These are phyloP conservation scores for Globisporangium solare DNA, from an alignment of 352 stramenopile genomes.

Conservation along the genomic window DNA sequence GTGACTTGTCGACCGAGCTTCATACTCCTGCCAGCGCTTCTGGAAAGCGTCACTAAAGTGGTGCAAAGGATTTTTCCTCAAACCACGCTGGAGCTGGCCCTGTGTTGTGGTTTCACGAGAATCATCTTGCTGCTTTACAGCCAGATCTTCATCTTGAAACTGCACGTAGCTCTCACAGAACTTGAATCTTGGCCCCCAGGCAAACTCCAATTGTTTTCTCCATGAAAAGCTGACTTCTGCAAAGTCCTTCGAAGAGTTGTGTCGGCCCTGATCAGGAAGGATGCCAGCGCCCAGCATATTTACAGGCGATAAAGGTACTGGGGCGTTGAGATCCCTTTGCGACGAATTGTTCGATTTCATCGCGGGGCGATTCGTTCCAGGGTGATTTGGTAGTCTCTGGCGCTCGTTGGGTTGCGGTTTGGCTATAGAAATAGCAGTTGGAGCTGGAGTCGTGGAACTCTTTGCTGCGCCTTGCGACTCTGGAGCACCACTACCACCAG, in stretches of 20 bases:
- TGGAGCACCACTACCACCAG: conserved; percentile 10
- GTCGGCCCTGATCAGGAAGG: conserved; percentile 3
- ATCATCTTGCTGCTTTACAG: not conserved
- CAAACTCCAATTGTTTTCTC: conserved; percentile 51
- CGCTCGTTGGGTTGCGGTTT: conserved; percentile 3
- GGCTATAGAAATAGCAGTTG: not conserved
- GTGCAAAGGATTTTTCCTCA: conserved; percentile 33
- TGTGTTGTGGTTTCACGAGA: not conserved
- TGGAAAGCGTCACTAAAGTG: conserved; percentile 47
- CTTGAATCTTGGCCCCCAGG: conserved; percentile 52
- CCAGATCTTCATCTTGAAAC: not conserved
- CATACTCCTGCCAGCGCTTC: conserved; percentile 44
- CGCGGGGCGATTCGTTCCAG: conserved; percentile 1
- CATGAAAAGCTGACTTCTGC: conserved; percentile 37
- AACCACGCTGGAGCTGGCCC: not conserved
- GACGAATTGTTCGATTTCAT: conserved; percentile 7
- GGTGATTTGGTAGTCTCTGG: not conserved
- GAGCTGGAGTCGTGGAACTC: not conserved
- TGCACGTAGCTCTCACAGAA: conserved; percentile 23
- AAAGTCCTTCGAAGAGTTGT: conserved; percentile 21
- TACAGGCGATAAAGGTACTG: conserved; percentile 12
- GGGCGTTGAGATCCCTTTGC: conserved; percentile 10
- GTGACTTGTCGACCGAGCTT: conserved; percentile 49
- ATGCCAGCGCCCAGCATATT: conserved; percentile 8
- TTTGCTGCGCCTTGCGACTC: not conserved